Base-by-base conservation (phyloP, 2,329 filamentous ascomycete genomes). In the Stagonosporopsis cucurbitacearum region DNA sequence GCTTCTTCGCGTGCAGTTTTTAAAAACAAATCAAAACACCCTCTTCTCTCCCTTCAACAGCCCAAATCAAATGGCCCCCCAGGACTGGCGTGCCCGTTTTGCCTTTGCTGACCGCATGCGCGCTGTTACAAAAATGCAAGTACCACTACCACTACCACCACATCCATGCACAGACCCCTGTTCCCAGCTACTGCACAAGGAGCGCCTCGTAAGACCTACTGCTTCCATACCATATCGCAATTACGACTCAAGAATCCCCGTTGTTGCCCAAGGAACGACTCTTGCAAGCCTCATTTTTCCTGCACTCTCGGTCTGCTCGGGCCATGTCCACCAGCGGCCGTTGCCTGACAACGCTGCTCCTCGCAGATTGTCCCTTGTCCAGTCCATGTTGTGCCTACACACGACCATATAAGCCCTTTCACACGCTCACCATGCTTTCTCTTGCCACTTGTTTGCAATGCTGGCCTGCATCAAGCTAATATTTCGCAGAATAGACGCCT, bases 71-170 rank as follows among this genome's bases (percentile, higher is more conserved):
- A 71, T 70, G 67, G 63, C 64, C 46, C 44, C 64, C 40, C 50
- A 62, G 44, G 71, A 76, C 62, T 82, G 80, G 80, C 76, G 69
- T 35, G 61, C 69, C 20, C 53, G 58, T 36, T 54, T 82, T 60
- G 76, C 66, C 53, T 82, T 82, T 67, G 75, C 79, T 19, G 75
- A 79, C 46, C 73, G 80, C 50, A 69, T 82, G 57, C 59, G 70
- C 28, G 69, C 70, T 32, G 78, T 77, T 47, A 75, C 78, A 13
- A 78, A 78, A 78, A 81, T 82, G 80, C 76, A 81, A 74, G 79
- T 79, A 69, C 51, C 78, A 69, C 51, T 79, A 69, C 51, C 54
- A 57, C 59, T 12, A 30, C 50, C 78, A 69, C 51, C 54, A 57
- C 59, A 41, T 50, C 40, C 53, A 58, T 56, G 46, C 35, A 40